Evolutionary conservation across 2,329 filamentous ascomycete genomes (phyloP).

Genomic region (Elsinoe fawcettii): DNA sequence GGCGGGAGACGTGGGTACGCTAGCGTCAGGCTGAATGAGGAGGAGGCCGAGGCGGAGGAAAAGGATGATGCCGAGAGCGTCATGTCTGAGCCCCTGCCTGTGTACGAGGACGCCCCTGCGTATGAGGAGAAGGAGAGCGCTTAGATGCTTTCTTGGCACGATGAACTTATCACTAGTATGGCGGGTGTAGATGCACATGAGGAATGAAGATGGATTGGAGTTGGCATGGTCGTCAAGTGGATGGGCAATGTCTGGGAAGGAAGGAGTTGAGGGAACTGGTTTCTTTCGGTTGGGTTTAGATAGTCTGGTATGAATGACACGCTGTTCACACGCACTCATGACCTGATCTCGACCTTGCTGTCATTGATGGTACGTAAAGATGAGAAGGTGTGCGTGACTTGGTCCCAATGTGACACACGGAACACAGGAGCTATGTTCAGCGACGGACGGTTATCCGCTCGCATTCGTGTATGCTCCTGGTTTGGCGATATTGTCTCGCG

Average conservation of each 20-base stretch:
- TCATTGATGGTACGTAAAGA: neutral
- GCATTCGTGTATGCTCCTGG: too few species aligned
- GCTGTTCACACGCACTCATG: neutral
- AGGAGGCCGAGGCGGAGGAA: conserved; percentile 18
- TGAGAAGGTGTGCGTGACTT: neutral
- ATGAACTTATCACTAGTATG: neutral
- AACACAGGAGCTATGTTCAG: too few species aligned
- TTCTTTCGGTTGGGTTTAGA: neutral
- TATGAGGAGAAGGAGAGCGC: conserved; percentile 25
- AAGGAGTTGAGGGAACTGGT: neutral
- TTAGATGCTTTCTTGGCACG: neutral
- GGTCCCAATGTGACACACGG: too few species aligned
- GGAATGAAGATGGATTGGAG: neutral
- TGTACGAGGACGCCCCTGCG: conserved; percentile 30
- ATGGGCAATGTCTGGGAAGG: neutral
- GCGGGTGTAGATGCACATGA: neutral
- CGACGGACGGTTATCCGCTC: too few species aligned
- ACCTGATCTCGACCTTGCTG: neutral
- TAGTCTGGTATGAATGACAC: neutral
- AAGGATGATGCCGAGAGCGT: conserved; percentile 16
- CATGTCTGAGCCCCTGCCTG: conserved; percentile 24
- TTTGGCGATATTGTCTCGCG: too few species aligned
- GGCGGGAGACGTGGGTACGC: conserved; percentile 33
- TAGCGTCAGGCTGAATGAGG: conserved; percentile 23
- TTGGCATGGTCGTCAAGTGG: neutral